Base-by-base conservation (phyloP, 345 rosid genomes). In the Ceriops tagal region DNA sequence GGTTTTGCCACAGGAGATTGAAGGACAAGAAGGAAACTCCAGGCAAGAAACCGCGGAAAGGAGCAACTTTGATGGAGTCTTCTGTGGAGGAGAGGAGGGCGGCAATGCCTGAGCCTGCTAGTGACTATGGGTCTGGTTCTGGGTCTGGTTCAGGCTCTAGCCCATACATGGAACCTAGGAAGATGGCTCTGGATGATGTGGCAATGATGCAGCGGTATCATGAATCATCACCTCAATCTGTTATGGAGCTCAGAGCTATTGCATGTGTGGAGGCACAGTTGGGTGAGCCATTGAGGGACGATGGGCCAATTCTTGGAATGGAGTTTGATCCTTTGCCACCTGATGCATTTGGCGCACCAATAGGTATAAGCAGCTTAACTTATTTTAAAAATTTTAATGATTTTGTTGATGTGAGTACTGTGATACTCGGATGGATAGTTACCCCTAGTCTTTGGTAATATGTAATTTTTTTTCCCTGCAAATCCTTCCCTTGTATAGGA, bases 1-100 rank as follows among this genome's bases (percentile, higher is more conserved):
- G 99, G 99, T 96, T 96, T 79, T 96, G 99, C 65, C 99, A 96
- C 81, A 82, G 99, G 84, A 78, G 99, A 75, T 76, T 96, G 73
- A 96, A 92, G 82, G 98, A 96, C 74, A 92, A 87, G 82, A 96
- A 88, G 78, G 96, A 79, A 65, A 77, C 71, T 58, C 83, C 87
- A 2, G 34, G 75, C 3, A 85, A 88, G 79, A 93, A 78, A 68
- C 83, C 71, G 3, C 86, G 67, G 1, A 88, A 85, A 74, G 64
- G 71, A 11, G 62, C 77, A 0, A 47, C 76, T 16, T 75, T 78
- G 72, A 77, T 80, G 22, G 88, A 75, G 20, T 83, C 87, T 63
- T 89, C 90, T 35, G 73, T 79, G 27, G 78, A 81, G 58, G 82
- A 85, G 4, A 67, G 77, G 72, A 74, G 75, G 61, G 69, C 73